Evolutionary conservation across 2,329 filamentous ascomycete genomes (phyloP), one percentile per base, ranked within the genome.

Genomic region (Pyrenophora seminiperda): DNA sequence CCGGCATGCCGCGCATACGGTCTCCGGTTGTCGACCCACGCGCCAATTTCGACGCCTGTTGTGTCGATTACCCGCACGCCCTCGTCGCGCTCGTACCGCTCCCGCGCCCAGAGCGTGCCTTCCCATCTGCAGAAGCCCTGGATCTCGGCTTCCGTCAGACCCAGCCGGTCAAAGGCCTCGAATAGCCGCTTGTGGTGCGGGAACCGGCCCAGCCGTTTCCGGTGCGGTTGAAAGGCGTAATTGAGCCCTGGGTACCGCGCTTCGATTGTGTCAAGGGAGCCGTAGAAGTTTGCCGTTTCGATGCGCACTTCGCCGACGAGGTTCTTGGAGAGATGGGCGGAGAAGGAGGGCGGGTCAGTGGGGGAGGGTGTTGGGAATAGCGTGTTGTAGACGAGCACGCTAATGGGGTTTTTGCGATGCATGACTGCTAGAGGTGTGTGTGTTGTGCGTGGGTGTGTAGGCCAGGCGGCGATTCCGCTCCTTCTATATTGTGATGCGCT

Each of bases 181-280:
- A 93, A 92, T 10, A 93, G 81, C 49, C 86, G 83, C 54, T 84
- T 81, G 72, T 93, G 89, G 83, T 89, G 90, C 13, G 81, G 83
- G 79, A 88, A 92, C 52, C 88, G 86, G 62, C 85, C 83, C 7
- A 93, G 83, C n/a, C 89, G 87, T 70, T 88, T 85, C 58, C 88
- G 86, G 73, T 93, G 89, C 6, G 86, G 87, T 18, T 75, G 77
- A 67, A 89, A 79, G 52, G 82, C 85, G 77, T 93, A 93, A 77
- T 93, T 89, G 47, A 93, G 82, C 22, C 89, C 89, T 0, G 89
- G 89, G 60, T 92, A 92, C 63, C 90, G 89, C 59, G 89, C 88
- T 76, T 93, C 89, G 60, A 87, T 83, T 19, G 87, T 90, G 67
- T 90, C 86, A 58, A 92, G 82, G 66, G 89, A 86, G 60, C 89